Evolutionary conservation across 208 protist genomes (phyloP), one percentile per base, ranked within the genome.

Genomic region (Entamoeba moshkovskii): DNA sequence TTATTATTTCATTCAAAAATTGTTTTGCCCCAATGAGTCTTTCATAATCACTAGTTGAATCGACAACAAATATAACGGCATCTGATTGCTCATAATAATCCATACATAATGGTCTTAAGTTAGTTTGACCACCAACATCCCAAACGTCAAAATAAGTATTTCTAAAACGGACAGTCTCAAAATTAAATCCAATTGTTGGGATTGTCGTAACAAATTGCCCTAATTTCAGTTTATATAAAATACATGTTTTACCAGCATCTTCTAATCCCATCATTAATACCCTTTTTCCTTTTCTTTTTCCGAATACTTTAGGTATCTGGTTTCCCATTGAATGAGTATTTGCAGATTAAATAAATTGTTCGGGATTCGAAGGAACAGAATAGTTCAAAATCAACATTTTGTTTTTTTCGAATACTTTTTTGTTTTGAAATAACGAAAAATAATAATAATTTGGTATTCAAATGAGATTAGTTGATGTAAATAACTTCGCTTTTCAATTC

Each of bases 91-190:
- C 46, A 92, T 94, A 95, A 93, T 95, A 95, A 92, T 93, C 2
- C 49, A n/a, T 95, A 94, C 94, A 95, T 15, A 95, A 95, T 18
- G 94, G 1, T 25, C 94, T n/a, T n/a, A n/a, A n/a, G n/a, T 98
- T 98, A 94, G 98, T 98, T 96, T 99, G 99, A n/a, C 99, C 99
- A 44, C 99, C 99, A 42, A 99, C 98, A 96, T 99, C 99, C 98
- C 99, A 99, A 52, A 99, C 97, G 94, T 99, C 11, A 91, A 91
- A 29, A 38, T 22, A 66, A 66, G 94, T 94, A 18, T 45, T 46
- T 3, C 22, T 16, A 59, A 33, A 93, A 13, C 8, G 3, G 8
- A 95, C 49, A 11, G 91, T 93, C 73, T 96, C 95, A 33, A 96
- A 92, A 92, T 96, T 96, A 47, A 96, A 96, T n/a, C 96, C 96